Base-by-base conservation (phyloP, 23 red algal genomes). In the Gracilaria vermiculophylla region DNA sequence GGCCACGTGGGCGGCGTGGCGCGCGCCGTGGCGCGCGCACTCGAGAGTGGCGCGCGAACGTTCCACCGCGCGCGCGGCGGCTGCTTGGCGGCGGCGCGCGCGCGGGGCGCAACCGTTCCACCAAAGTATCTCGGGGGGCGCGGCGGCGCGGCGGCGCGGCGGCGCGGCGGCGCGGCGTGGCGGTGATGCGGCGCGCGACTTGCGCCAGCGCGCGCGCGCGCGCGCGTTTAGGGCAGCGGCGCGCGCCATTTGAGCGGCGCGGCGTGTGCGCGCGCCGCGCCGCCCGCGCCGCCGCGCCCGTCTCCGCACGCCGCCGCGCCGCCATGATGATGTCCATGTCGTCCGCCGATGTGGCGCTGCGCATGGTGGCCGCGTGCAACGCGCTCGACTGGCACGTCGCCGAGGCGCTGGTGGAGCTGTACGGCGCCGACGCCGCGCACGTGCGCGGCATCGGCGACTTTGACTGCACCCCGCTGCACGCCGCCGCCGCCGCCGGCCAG, bases 381-480 rank as follows among this genome's bases (percentile, higher is more conserved):
- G 24, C 21, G 16, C 61, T 51, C n/a, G 57, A 66, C 64, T 85
- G 81, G 81, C 81, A 85, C 81, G 55, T 85, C 43, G 81, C 62
- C 62, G 57, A 85, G 62, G 50, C 81, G 31, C 81, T 85, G 1
- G 44, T 85, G 41, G 58, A 85, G 33, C 81, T 85, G 19, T 85
- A 85, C 62, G 58, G 64, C 11, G 36, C 60, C 23, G 58, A 69
- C 3, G 57, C 64, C 19, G 81, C 64, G 28, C 57, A 85, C 29
- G 61, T 85, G 2, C 81, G 81, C 27, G 62, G 81, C 43, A 85
- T 85, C 81, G 81, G 81, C 61, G 36, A 42, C 7, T 85, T 72
- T 25, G 81, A 85, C 81, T 47, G 61, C 64, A 85, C 81, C 28
- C 81, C 81, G 3, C 81, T 85, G n/a, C 81, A 85, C 48, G 81